Evolutionary conservation across 1,284 basidiomycete species (phyloP), one percentile per base, ranked within the genome.

Genomic region (Uromyces viciae-fabae): DNA sequence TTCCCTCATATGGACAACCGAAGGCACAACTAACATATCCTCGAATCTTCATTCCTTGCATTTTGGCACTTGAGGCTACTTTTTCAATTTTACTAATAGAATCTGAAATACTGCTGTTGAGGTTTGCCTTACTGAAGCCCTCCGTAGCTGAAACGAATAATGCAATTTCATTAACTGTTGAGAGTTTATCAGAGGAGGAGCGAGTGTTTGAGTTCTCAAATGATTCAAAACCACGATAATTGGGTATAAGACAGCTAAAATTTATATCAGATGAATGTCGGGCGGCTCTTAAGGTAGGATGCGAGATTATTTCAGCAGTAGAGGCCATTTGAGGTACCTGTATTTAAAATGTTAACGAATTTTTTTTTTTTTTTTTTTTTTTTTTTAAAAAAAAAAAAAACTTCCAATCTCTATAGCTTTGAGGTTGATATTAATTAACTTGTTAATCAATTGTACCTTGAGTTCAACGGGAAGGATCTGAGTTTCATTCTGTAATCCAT

Each of bases 401-500:
- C 93, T 93, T 5, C 95, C 95, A 0, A 91, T 90, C 87, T 98
- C 95, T 82, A 98, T 92, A 77, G 88, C 90, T 77, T 87, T 88
- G 82, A 92, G 86, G 0, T 95, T 95, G 2, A 92, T 91, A 11
- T 87, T 85, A 5, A 89, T 90, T 3, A 98, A 90, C 17, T 91
- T 87, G 82, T 92, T 90, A 82, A 98, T 91, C 68, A 98, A 89
- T 83, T 93, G 91, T 58, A 91, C 90, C 86, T 96, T 97, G 82
- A 92, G 88, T 15, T 90, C 88, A 0, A 91, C 90, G 3, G 93
- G 89, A 3, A 96, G 91, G 9, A 91, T 87, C 1, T 86, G 82
- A 83, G 92, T 91, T 85, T 98, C 93, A 85, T 98, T 98, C 87
- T 98, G 95, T 19, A 98, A 88, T 0, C 95, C 95, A 86, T 98